These are phyloP conservation scores for Inga laurina DNA, from an alignment of 306 rosid genomes.

Conservation along the genomic window DNA sequence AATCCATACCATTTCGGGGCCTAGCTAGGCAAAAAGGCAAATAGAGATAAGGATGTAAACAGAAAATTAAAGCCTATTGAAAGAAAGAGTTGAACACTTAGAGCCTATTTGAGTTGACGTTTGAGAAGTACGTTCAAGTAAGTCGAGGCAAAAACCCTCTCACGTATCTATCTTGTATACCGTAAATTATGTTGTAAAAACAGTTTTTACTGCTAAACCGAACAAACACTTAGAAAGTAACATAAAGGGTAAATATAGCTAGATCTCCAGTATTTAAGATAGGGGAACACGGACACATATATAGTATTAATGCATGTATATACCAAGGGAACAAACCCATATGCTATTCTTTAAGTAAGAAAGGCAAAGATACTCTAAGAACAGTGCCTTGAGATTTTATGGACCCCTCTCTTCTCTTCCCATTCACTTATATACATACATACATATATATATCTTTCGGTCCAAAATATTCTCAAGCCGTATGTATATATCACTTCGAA, in stretches of 20 bases:
- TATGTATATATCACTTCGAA: neutral
- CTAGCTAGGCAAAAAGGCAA: neutral
- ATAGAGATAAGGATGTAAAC: constrained; percentile 17
- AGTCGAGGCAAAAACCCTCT: too few species aligned
- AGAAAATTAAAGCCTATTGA: neutral
- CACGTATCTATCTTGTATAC: too few species aligned
- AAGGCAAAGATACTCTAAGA: constrained; percentile 32
- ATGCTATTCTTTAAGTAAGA: constrained; percentile 31
- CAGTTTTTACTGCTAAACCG: too few species aligned
- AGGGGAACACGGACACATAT: constrained; percentile 29
- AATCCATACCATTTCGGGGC: neutral
- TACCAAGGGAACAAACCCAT: constrained; percentile 33
- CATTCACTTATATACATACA: neutral
- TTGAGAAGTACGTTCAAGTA: too few species aligned
- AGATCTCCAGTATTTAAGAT: constrained; percentile 24
- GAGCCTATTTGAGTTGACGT: too few species aligned
- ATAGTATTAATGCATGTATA: neutral
- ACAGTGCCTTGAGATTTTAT: constrained; percentile 21
- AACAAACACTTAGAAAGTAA: neutral
- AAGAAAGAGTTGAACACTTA: neutral
- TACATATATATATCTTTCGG: neutral
- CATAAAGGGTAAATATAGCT: neutral
- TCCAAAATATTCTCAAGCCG: constrained; percentile 15
- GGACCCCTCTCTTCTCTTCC: constrained; percentile 9
- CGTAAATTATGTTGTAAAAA: too few species aligned